Conservation (phyloP, 495 filamentous ascomycete genomes). For the Poronia punctata region DNA sequence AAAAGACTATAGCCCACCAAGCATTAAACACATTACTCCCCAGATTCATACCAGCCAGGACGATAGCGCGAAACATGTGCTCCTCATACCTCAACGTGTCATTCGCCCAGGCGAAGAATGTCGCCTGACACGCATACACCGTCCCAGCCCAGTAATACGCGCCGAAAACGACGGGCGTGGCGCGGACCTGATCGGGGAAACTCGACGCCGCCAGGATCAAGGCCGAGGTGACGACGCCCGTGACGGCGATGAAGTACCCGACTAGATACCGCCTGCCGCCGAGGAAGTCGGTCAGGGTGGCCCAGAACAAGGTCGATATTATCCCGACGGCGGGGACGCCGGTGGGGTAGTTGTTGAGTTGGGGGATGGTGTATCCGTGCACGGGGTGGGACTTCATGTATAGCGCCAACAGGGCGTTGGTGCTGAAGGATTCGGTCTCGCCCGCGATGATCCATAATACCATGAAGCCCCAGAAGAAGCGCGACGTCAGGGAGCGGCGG, state of each 20-base stretch:
- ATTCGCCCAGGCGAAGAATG: constrained; percentile 57
- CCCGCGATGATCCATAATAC: constrained; percentile 44
- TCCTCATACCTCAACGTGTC: constrained; percentile 45
- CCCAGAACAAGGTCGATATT: constrained; percentile 46
- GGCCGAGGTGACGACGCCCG: constrained; percentile 39
- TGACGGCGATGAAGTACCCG: constrained; percentile 47
- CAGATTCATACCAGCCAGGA: constrained; percentile 52
- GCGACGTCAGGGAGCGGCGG: constrained; percentile 33
- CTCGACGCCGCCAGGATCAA: constrained; percentile 41
- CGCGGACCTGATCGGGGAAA: constrained; percentile 25
- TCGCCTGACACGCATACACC: constrained; percentile 52
- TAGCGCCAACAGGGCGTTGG: constrained; percentile 39
- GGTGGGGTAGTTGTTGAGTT: constrained; percentile 44
- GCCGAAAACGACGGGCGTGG: constrained; percentile 33
- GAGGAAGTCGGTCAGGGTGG: constrained; percentile 45
- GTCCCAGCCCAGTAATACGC: constrained; percentile 50
- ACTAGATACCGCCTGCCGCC: constrained; percentile 44
- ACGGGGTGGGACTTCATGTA: constrained; percentile 36
- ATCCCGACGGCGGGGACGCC: constrained; percentile 45
- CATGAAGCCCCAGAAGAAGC: constrained; percentile 45
- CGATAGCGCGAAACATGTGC: constrained; percentile 36
- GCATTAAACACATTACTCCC: constrained; percentile 49
- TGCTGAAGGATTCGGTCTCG: constrained; percentile 45
- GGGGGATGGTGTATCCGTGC: constrained; percentile 33
- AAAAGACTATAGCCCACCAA: constrained; percentile 62